Base-by-base conservation (phyloP, 2,329 filamentous ascomycete species). In the Monosporascus sp. region DNA sequence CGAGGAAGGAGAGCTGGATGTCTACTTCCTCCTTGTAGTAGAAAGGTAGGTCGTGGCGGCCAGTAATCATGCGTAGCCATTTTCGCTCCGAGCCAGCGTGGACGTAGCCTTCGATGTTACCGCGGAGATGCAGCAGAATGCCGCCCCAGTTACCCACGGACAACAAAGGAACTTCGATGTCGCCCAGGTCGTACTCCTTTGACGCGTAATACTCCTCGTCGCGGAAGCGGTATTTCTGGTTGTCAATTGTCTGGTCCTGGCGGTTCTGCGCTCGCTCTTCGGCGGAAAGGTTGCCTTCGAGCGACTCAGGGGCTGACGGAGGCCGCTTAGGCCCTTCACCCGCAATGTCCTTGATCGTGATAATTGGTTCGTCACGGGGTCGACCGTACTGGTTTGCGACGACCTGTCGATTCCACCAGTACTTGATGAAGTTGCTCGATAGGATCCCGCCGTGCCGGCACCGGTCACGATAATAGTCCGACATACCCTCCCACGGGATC, bases 391-490 rank as follows among this genome's bases (percentile, higher is more conserved):
- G 87, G 60, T 88, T 89, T 0, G 74, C 73, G 7, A 87, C 70
- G 6, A 88, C 82, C 63, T 87, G 84, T 0, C 82, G 74, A 60
- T 86, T 77, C 83, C 83, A 87, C 84, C 84, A 88, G 60, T 85
- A 81, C 14, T 69, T 62, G 59, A 87, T 85, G 59, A 84, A 84
- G 0, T 63, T 65, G 58, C 84, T 78, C 0, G 80, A 81, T 2
- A 84, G 63, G 46, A 86, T 85, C 0, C 83, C 83, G 1, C 83
- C 83, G 53, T 86, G 83, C 0, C 81, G 74, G 56, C 79, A 83
- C 1, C 81, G 70, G 55, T 85, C 83, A 1, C 77, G 66, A 61
- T 80, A 81, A 57, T 76, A 78, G 55, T 81, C 78, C 0, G 75
- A 75, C 73, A 79, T 78, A 25, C 78, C 78, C 63, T 81, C 78